A percentile compares a stretch with the other conserved stretches of the same genome.
These are phyloP conservation scores for Cryptosporidium muris DNA, from an alignment of 169 alveolate species.

Conservation along the genomic window DNA sequence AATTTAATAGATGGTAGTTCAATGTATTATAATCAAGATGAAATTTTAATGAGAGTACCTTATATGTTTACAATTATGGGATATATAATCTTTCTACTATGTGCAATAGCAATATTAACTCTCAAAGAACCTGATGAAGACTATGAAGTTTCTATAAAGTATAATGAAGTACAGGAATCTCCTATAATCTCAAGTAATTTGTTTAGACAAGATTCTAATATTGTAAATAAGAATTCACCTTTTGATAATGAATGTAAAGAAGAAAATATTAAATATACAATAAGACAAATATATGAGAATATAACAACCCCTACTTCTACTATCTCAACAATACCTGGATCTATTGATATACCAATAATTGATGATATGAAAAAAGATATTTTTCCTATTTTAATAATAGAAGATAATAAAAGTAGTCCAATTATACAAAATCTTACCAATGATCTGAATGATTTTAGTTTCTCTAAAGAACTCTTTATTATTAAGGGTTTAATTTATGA, in stretches of 20 bases:
- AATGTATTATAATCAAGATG: conserved; percentile 32
- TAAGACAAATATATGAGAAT: not conserved
- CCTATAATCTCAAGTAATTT: not conserved
- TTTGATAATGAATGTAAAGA: not conserved
- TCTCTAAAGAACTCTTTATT: too few relatives aligned
- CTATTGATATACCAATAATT: too few relatives aligned
- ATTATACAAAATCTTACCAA: too few relatives aligned
- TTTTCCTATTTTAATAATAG: too few relatives aligned
- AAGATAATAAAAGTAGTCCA: too few relatives aligned
- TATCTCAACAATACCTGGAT: too few relatives aligned
- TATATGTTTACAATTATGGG: conserved; percentile 60
- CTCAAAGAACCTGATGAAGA: conserved; percentile 36
- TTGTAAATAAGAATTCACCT: not conserved
- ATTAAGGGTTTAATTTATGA: not conserved
- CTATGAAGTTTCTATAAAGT: too few relatives aligned
- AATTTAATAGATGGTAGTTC: conserved; percentile 19
- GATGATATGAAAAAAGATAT: too few relatives aligned
- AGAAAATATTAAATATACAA: not conserved
- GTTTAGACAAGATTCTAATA: not conserved
- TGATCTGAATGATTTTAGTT: too few relatives aligned
- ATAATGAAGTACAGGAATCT: not conserved
- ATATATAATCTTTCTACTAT: not conserved
- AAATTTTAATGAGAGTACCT: conserved; percentile 40
- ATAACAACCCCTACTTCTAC: too few relatives aligned
- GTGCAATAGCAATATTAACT: conserved; percentile 15